phyloP scores from a whole-genome alignment of 2,329 filamentous ascomycete genomes.

The Coniosporium tulheliwenetii region DNA sequence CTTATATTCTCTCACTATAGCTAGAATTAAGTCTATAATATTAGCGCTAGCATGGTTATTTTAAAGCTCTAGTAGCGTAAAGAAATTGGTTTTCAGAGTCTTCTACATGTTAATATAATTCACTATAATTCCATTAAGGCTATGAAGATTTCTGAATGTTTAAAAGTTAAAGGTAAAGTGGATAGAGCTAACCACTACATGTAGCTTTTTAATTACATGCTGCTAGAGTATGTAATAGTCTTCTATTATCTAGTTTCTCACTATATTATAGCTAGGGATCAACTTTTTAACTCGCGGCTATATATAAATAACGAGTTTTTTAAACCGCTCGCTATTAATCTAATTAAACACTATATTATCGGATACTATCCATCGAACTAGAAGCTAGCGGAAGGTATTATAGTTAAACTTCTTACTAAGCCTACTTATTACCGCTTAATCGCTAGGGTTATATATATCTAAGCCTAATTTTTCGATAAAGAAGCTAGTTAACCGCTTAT shows the following conservation, averaged over 20 bases:
- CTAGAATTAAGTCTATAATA: constrained; percentile 1
- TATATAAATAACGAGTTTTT: background rate
- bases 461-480: background rate
- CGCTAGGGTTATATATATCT: background rate
- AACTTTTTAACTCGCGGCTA: background rate
- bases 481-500: too few relatives aligned
- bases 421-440: background rate
- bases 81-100: constrained; percentile 3
- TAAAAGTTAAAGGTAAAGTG: constrained; percentile 7
- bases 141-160: constrained; percentile 6
- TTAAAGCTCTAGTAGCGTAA: constrained; percentile 3
- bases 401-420: background rate
- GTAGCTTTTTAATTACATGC: background rate
- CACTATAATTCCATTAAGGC: constrained; percentile 5
- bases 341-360: background rate
- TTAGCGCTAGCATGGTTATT: constrained; percentile 3
- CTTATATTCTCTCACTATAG: constrained; percentile 2
- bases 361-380: background rate
- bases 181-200: background rate
- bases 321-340: background rate
- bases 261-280: background rate
- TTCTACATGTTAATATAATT: constrained; percentile 5
- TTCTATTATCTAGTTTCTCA: background rate
- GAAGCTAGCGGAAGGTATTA: background rate
- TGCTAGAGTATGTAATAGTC: background rate